Percentiles rank a stretch among this genome's conserved stretches.
Evolutionary conservation across 306 rosid species (phyloP).

Genomic region (Lithocarpus polystachyus): DNA sequence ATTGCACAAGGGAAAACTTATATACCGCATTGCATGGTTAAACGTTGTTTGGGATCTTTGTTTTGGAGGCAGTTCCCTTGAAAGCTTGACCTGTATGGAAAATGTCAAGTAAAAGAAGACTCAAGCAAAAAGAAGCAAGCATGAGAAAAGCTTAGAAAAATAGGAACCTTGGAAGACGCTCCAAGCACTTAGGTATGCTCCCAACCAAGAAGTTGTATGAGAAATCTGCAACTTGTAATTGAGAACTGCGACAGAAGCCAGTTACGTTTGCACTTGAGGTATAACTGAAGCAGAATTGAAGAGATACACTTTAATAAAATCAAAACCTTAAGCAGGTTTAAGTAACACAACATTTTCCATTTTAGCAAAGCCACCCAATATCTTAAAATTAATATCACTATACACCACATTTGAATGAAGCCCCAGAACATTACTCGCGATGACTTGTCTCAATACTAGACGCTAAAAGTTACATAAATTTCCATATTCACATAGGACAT

Average conservation of each 20-base stretch:
- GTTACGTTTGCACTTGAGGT: conserved; percentile 45
- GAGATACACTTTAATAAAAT: conserved; percentile 15
- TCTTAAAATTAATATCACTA: background rate
- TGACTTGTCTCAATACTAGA: background rate
- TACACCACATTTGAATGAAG: background rate
- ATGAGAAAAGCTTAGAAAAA: too few species aligned
- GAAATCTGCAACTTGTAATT: conserved; percentile 73
- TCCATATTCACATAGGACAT: background rate
- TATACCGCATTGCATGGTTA: too few species aligned
- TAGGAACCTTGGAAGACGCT: conserved; percentile 73
- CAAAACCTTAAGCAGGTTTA: conserved; percentile 7
- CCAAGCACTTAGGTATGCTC: conserved; percentile 79
- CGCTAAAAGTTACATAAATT: background rate
- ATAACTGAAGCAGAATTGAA: conserved; percentile 52
- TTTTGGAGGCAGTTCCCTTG: too few species aligned
- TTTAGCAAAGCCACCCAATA: conserved; percentile 4
- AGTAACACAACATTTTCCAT: background rate
- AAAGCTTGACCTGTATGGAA: too few species aligned
- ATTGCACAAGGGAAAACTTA: too few species aligned
- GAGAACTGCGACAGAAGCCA: conserved; percentile 68
- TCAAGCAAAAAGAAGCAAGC: too few species aligned
- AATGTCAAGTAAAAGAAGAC: too few species aligned
- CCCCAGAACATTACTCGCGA: background rate
- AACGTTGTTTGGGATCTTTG: too few species aligned
- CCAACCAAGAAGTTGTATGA: conserved; percentile 89